A percentile compares a stretch with the other conserved stretches of the same genome.
Evolutionary conservation across 1,284 basidiomycete genomes (phyloP).

Genomic region (Apiotrichum porosum): DNA sequence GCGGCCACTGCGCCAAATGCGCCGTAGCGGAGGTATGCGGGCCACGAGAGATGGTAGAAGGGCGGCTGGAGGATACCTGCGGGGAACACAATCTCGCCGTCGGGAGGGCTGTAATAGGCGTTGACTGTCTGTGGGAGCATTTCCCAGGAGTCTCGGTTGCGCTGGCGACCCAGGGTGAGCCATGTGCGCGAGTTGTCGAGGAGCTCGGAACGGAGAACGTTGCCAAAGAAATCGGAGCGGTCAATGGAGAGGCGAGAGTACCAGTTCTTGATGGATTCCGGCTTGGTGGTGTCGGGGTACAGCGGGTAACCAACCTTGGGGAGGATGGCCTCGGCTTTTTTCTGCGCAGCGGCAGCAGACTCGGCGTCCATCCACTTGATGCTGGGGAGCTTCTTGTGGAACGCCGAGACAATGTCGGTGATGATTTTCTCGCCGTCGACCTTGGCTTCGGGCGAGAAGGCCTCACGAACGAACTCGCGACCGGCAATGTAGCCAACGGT

Average conservation of each 20-base stretch:
- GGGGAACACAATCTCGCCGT: conserved; percentile 82
- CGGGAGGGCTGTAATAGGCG: conserved; percentile 45
- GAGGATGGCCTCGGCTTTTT: conserved; percentile 59
- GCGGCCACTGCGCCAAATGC: conserved; percentile 84
- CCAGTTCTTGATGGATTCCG: conserved; percentile 66
- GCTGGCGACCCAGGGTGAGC: conserved; percentile 65
- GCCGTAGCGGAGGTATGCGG: conserved; percentile 78
- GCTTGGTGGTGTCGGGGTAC: conserved; percentile 72
- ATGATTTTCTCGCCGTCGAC: conserved; percentile 80
- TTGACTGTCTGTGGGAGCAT: conserved; percentile 48
- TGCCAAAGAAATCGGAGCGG: conserved; percentile 73
- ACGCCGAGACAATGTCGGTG: conserved; percentile 72
- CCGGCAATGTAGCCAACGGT: conserved; percentile 54
- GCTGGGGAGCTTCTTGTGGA: conserved; percentile 69
- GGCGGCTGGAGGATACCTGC: conserved; percentile 91
- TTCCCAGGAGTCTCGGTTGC: conserved; percentile 77
- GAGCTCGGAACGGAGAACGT: conserved; percentile 50
- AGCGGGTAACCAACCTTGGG: conserved; percentile 63
- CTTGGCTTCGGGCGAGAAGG: conserved; percentile 76
- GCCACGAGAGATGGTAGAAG: conserved; percentile 84
- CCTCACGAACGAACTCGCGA: conserved; percentile 72
- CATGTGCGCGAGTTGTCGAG: conserved; percentile 56
- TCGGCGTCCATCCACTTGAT: conserved; percentile 89
- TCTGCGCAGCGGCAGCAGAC: conserved; percentile 73
- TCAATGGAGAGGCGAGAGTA: conserved; percentile 67